A percentile compares a stretch with the other conserved stretches of the same genome.
phyloP scores from a whole-genome alignment of 2,329 filamentous ascomycete genomes.

The Fusarium sp. region DNA sequence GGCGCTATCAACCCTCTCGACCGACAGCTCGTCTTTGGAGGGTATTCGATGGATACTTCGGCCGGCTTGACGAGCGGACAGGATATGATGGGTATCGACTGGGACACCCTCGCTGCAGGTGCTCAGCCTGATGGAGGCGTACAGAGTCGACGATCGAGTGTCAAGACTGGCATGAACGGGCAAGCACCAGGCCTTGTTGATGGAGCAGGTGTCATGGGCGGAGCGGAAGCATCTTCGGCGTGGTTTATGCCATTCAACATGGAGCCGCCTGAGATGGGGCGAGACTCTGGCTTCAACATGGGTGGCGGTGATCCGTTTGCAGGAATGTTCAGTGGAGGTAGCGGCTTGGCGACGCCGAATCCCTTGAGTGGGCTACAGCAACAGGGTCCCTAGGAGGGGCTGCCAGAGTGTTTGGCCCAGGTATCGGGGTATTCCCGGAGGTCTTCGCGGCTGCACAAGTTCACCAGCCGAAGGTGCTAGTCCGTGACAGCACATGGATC shows the following conservation, averaged over 20 bases:
- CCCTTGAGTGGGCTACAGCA: conserved; percentile 48
- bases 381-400: conserved; percentile 45
- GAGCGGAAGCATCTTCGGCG: conserved; percentile 69
- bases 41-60: conserved; percentile 69
- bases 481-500: not conserved
- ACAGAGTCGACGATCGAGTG: conserved; percentile 44
- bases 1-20: conserved; percentile 76
- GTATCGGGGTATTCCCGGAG: conserved; percentile 15
- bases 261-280: conserved; percentile 75
- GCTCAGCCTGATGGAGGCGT: conserved; percentile 42
- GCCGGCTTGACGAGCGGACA: conserved; percentile 51
- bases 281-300: conserved; percentile 58
- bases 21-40: conserved; percentile 80
- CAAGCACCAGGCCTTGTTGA: conserved; percentile 38
- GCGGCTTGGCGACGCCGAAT: conserved; percentile 53
- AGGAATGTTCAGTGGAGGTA: conserved; percentile 58
- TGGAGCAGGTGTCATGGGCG: conserved; percentile 41
- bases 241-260: conserved; percentile 97
- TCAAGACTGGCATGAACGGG: conserved; percentile 47
- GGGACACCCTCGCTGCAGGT: conserved; percentile 56
- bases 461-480: conserved; percentile 13
- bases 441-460: conserved; percentile 15
- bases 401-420: conserved; percentile 23
- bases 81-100: conserved; percentile 57
- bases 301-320: conserved; percentile 62